Base-by-base conservation (phyloP, 2,329 filamentous ascomycete species). In the Blastomyces percursus region DNA sequence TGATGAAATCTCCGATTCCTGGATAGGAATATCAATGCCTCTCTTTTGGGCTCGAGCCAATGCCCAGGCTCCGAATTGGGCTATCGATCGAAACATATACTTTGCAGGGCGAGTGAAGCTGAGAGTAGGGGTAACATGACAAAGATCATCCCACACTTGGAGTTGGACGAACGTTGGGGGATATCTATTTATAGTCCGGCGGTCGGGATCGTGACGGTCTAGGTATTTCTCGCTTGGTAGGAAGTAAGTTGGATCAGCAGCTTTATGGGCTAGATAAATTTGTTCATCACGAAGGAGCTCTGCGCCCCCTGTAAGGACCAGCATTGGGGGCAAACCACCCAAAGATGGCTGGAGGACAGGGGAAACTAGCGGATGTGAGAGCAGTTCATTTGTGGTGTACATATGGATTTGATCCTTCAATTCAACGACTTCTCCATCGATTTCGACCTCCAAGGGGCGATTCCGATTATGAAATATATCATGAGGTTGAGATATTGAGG, bases 91-190 rank as follows among this genome's bases (percentile, higher is more conserved):
- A 73, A 91, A 97, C 91, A 97, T 96, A 76, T 89, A 89, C 73
- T 97, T 97, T 55, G 93, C 94, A 0, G 94, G 94, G n/a, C 87
- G 84, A 0, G 93, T 97, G 73, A 96, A 97, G 69, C 90, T 96
- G n/a, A 97, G 81, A 0, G 92, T 96, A 0, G 93, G 90, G 0
- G 88, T 87, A 6, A 96, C 92, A 71, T 97, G 93, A 70, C 94
- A 97, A 2, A 97, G 79, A 69, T 96, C 89, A 63, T 97, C 93
- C 92, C 93, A 97, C 1, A 97, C 87, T 72, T 97, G 94, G 1
- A 99, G 81, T 72, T 96, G 91, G 0, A 97, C 93, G 68, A 96
- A 85, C 0, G 94, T 99, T 0, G 91, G 90, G 63, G 85, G 84
- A 74, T 90, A 95, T 65, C 82, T 85, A 44, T 81, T 78, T 19